A percentile compares a stretch with the other conserved stretches of the same genome.
These are phyloP conservation scores for Jamesozyma piceae DNA, from an alignment of 805 yeast genomes.

Conservation along the genomic window DNA sequence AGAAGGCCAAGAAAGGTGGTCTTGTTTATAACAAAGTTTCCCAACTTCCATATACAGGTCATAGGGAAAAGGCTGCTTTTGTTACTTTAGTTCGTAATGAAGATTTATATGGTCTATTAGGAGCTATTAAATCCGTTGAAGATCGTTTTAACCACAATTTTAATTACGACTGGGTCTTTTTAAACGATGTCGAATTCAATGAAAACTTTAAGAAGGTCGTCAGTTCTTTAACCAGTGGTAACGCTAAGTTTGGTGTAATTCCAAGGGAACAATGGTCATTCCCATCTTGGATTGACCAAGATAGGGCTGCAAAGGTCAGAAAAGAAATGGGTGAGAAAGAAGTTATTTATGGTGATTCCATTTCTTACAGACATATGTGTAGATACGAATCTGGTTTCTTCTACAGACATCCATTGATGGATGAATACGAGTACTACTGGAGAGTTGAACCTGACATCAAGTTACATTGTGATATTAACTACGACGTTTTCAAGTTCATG, in stretches of 20 bases:
- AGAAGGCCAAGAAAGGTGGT: constrained; percentile 6
- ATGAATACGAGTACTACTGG: constrained; percentile 86
- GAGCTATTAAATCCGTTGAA: constrained; percentile 68
- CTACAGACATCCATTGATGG: constrained; percentile 64
- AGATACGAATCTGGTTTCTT: constrained; percentile 86
- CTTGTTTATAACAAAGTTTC: constrained; percentile 10
- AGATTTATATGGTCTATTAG: constrained; percentile 55
- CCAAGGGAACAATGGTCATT: constrained; percentile 83
- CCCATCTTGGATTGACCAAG: constrained; percentile 74
- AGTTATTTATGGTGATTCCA: constrained; percentile 57
- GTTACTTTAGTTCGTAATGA: constrained; percentile 69
- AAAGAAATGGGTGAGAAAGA: constrained; percentile 40
- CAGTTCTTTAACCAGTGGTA: constrained; percentile 62
- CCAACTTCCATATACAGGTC: constrained; percentile 13
- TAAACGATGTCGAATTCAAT: constrained; percentile 77
- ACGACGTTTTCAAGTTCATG: constrained; percentile 77
- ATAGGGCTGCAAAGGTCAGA: constrained; percentile 51
- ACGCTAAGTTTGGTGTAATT: constrained; percentile 65
- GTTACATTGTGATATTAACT: constrained; percentile 73
- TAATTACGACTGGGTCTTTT: constrained; percentile 90
- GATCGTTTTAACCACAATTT: constrained; percentile 77
- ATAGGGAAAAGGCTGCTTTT: constrained; percentile 64
- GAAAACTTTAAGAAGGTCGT: constrained; percentile 73
- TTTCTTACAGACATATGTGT: constrained; percentile 83
- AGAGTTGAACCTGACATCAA: constrained; percentile 84